Percentiles rank a stretch among this genome's conserved stretches.
Evolutionary conservation across 1,139 yeast genomes (phyloP).

Genomic region (Hansenula sp.): DNA sequence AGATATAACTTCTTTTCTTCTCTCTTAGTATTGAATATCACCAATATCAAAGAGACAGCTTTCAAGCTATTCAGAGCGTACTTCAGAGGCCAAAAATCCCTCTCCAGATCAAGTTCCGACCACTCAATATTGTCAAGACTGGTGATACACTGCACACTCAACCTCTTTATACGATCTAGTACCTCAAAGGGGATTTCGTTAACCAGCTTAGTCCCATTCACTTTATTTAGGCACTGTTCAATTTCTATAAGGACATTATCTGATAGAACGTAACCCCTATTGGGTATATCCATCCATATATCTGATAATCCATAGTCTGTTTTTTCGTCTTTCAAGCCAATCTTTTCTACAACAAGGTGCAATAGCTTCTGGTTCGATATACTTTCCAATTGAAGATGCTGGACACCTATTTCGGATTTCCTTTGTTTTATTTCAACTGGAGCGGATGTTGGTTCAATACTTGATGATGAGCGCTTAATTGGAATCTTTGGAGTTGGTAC

Average conservation of each 20-base stretch:
- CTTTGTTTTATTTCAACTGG: constrained; percentile 12
- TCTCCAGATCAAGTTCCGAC: constrained; percentile 5
- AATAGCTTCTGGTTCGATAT: constrained; percentile 8
- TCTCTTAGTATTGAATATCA: constrained; percentile 36
- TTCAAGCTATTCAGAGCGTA: constrained; percentile 28
- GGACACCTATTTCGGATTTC: constrained; percentile 13
- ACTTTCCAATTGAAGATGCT: constrained; percentile 15
- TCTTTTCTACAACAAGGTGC: constrained; percentile 7
- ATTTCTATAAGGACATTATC: constrained; percentile 17
- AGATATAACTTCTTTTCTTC: constrained; percentile 40
- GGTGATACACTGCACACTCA: constrained; percentile 23
- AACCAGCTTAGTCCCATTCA: constrained; percentile 14
- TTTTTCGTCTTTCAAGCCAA: constrained; percentile 19
- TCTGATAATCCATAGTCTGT: constrained; percentile 20
- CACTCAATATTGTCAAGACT: constrained; percentile 21
- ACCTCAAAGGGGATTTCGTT: constrained; percentile 19
- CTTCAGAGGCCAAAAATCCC: constrained; percentile 6
- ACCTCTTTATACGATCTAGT: constrained; percentile 24
- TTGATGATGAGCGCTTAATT: not conserved
- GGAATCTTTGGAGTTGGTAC: not conserved
- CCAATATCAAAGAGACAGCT: constrained; percentile 39
- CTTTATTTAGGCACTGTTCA: constrained; percentile 19
- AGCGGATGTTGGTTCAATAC: not conserved
- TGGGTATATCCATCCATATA: constrained; percentile 21
- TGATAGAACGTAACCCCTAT: constrained; percentile 14